Base-by-base conservation (phyloP, 2,329 filamentous ascomycete species). In the Colletotrichum tamarilloi region DNA sequence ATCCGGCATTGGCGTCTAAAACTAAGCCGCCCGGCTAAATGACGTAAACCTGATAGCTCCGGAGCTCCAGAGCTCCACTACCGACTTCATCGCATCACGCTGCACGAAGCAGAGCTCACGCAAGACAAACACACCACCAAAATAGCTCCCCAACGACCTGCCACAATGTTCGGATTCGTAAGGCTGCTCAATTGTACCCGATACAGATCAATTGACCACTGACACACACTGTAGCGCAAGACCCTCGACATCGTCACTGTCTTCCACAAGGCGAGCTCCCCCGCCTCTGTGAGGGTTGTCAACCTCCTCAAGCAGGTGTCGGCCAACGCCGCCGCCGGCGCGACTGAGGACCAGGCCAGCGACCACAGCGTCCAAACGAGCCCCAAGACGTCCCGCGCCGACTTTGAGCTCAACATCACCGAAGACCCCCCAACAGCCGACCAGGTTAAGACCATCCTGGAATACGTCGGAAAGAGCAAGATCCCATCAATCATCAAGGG, bases 201-300 rank as follows among this genome's bases (percentile, higher is more conserved):
- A 53, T 38, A 26, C n/a, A 2, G n/a, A n/a, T 5, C 24, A 24
- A 62, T 66, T 65, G 59, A 57, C 28, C 64, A 62, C 78, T 79
- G 65, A 79, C 67, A 6, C 28, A 32, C 52, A 24, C 35, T 46
- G 32, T 79, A 95, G 93, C 90, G 88, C 84, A 95, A 95, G 88
- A 89, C 93, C 77, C 89, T 94, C 83, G 95, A 98, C 87, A 94
- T 97, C 77, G 91, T 98, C 81, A 98, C 96, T 74, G 92, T 99
- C 87, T 99, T 98, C 88, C 95, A 98, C 89, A 94, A 94, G 83
- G 90, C 96, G 71, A 89, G 88, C 78, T 89, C 90, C 67, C 90
- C 93, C 26, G 88, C 92, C 76, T 98, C 95, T 4, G 87, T 90
- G 63, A 91, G 93, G 73, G 93, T 93, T 38, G 90, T 92, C 74